Evolutionary conservation across 1,284 basidiomycete genomes (phyloP), one percentile per base, ranked within the genome.

Genomic region (Pyrrhoderma lamaoense): DNA sequence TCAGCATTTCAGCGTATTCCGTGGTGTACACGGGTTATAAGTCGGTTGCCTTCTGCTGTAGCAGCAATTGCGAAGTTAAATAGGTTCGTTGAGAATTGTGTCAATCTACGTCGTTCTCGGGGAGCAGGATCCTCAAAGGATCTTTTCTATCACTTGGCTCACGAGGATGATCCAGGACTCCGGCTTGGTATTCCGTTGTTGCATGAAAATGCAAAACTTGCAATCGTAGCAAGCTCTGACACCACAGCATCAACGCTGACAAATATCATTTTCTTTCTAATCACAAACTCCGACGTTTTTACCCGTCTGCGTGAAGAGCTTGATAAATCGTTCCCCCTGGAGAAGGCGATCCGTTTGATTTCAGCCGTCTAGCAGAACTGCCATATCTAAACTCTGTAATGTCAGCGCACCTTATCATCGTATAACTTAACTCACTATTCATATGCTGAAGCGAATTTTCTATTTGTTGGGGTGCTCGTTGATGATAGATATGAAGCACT

Each of bases 71-170:
- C 18, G 3, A 43, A 38, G 16, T 43, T 49, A 16, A 48, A 19
- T 3, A 47, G 43, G 23, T 53, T 53, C 39, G 46, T 44, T 14
- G 38, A 42, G 16, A 34, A 44, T 21, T 48, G 42, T 42, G 39
- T 49, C 5, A 16, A 11, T 3, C 19, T 38, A 21, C 47, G 53
- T n/a, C 27, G 25, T 27, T 23, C 45, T 19, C 46, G 60, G 47
- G 67, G 66, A 18, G 58, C 64, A 8, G 47, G 58, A 7, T 57
- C 35, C 34, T 31, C 5, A 5, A 66, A 64, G 47, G 71, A 72
- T 55, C 56, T 72, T 8, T 71, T 71, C 54, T 63, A 68, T 46
- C 61, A 73, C 42, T 48, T 72, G 56, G 70, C 72, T 49, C 45
- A 44, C 43, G 64, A 64, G 48, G 65, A 61, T 16, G 58, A 57